Percentiles rank a stretch among this genome's conserved stretches.
Evolutionary conservation across 1,139 yeast species (phyloP).

Genomic region (Spathaspora sp.): DNA sequence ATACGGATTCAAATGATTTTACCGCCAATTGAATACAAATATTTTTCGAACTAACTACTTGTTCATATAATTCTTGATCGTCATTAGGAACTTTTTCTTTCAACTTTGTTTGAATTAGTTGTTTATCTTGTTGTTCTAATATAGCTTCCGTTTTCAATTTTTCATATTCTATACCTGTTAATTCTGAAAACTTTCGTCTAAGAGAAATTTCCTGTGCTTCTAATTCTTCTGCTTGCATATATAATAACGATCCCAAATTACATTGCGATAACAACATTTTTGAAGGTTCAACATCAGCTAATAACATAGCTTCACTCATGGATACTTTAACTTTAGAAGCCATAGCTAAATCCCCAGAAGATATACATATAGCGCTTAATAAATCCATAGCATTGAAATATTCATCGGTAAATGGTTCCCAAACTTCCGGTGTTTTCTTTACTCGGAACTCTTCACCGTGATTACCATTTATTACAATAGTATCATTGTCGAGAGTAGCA

Average conservation of each 20-base stretch:
- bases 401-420: constrained; percentile 77
- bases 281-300: constrained; percentile 67
- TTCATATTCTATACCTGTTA: constrained; percentile 24
- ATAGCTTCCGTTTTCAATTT: constrained; percentile 15
- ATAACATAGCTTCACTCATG: constrained; percentile 71
- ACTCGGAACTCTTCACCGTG: constrained; percentile 21
- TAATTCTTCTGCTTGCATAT: constrained; percentile 66
- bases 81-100: constrained; percentile 10
- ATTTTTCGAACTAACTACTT: constrained; percentile 27
- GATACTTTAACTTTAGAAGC: constrained; percentile 66
- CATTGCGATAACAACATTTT: constrained; percentile 67
- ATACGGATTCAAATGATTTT: constrained; percentile 52
- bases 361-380: constrained; percentile 63
- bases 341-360: constrained; percentile 62
- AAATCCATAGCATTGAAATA: constrained; percentile 72
- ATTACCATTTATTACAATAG: constrained; percentile 19
- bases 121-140: constrained; percentile 6
- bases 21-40: constrained; percentile 45
- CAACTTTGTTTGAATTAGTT: constrained; percentile 4
- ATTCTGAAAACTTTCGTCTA: constrained; percentile 22
- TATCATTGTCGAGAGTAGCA: constrained; percentile 18
- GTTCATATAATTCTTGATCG: constrained; percentile 15
- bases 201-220: constrained; percentile 49
- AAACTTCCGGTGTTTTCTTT: constrained; percentile 44
- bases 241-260: constrained; percentile 69